phyloP scores from a whole-genome alignment of 176 grass and related monocot species.

The Bolboschoenus planiculmis region DNA sequence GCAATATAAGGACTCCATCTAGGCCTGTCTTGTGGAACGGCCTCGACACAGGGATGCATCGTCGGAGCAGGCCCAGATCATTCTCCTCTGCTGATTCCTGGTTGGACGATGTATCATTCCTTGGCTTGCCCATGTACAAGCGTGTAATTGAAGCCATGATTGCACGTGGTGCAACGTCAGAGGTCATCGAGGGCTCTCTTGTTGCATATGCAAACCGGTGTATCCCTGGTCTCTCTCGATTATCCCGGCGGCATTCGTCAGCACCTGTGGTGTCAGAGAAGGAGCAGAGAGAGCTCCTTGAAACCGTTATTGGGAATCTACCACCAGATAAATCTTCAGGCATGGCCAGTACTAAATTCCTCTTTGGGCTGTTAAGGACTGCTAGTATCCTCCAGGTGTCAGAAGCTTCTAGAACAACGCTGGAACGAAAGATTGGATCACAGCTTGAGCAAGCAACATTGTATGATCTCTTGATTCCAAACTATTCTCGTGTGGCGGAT shows the following conservation, averaged over 20 bases:
- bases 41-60: slow-evolving; percentile 21
- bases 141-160: slow-evolving; percentile 72
- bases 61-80: slow-evolving; percentile 15
- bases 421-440: slow-evolving; percentile 68
- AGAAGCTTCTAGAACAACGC: slow-evolving; percentile 24
- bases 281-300: slow-evolving; percentile 73
- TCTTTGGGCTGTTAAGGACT: slow-evolving; percentile 68
- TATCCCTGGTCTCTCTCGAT: slow-evolving; percentile 77
- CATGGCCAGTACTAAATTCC: slow-evolving; percentile 54
- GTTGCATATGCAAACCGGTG: slow-evolving; percentile 67
- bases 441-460: slow-evolving; percentile 59
- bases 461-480: slow-evolving; percentile 81
- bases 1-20: background rate
- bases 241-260: slow-evolving; percentile 42
- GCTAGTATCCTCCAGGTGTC: slow-evolving; percentile 60
- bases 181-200: slow-evolving; percentile 62
- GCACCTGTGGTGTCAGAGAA: slow-evolving; percentile 57
- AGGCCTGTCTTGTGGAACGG: slow-evolving; percentile 34
- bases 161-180: slow-evolving; percentile 26
- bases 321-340: slow-evolving; percentile 32
- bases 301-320: slow-evolving; percentile 64
- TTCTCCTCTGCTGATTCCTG: slow-evolving; percentile 43
- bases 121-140: slow-evolving; percentile 67
- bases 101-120: slow-evolving; percentile 60
- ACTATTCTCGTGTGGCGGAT: slow-evolving; percentile 57